Evolutionary conservation across 2,329 filamentous ascomycete species (phyloP).

Genomic region (Trichoderma brevicompactum): DNA sequence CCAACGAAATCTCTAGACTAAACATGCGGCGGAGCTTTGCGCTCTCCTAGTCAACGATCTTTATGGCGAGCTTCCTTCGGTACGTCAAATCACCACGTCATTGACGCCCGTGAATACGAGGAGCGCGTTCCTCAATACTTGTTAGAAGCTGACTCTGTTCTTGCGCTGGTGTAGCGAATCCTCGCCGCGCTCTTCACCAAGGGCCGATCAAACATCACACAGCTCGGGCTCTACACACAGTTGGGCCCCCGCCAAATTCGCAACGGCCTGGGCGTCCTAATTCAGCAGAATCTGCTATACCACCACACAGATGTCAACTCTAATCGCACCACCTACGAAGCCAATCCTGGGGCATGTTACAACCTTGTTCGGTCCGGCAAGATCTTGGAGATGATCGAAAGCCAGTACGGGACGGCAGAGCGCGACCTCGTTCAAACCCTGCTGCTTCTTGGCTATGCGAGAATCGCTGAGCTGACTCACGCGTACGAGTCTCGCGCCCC

Average conservation of each 20-base stretch:
- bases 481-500: constrained; percentile 56
- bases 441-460: constrained; percentile 76
- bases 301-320: constrained; percentile 68
- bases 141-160: constrained; percentile 37
- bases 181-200: constrained; percentile 77
- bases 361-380: constrained; percentile 80
- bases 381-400: constrained; percentile 75
- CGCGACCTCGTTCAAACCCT: constrained; percentile 75
- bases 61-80: constrained; percentile 89
- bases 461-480: constrained; percentile 69
- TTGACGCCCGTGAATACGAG: background rate
- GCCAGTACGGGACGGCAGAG: constrained; percentile 74
- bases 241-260: constrained; percentile 76
- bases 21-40: constrained; percentile 85
- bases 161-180: constrained; percentile 67
- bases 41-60: constrained; percentile 85
- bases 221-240: constrained; percentile 72
- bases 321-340: constrained; percentile 76
- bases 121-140: background rate
- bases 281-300: constrained; percentile 86
- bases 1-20: constrained; percentile 53
- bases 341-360: constrained; percentile 80
- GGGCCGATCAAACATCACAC: constrained; percentile 74
- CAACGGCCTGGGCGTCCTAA: constrained; percentile 79
- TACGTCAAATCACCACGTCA: constrained; percentile 48